Percentiles rank a stretch among this genome's conserved stretches.
phyloP scores from a whole-genome alignment of 257 asterid genomes.

The Thymus mandschuricus region DNA sequence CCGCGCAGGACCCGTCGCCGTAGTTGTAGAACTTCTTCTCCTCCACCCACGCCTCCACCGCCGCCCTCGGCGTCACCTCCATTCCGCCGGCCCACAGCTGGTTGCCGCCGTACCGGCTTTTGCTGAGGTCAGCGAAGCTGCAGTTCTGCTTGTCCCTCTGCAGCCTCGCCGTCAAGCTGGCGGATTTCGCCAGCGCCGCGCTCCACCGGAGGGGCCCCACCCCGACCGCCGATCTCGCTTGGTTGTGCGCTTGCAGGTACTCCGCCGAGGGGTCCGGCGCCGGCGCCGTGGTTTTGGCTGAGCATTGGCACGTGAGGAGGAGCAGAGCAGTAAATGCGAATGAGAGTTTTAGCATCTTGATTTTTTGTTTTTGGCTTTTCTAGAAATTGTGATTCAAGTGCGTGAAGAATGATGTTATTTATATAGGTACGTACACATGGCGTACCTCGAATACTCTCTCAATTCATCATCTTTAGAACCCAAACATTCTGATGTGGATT shows the following conservation, averaged over 20 bases:
- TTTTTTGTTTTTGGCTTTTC: too few relatives aligned
- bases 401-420: not conserved
- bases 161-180: conserved; percentile 63
- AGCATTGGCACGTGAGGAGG: conserved; percentile 31
- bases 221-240: conserved; percentile 75
- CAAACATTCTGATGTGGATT: too few relatives aligned
- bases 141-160: conserved; percentile 75
- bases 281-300: conserved; percentile 30
- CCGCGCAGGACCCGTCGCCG: conserved; percentile 59
- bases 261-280: conserved; percentile 42
- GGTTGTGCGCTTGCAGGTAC: conserved; percentile 68
- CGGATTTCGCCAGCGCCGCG: conserved; percentile 59
- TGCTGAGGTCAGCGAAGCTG: conserved; percentile 60
- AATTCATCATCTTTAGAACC: too few relatives aligned
- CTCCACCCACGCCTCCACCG: conserved; percentile 74
- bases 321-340: conserved; percentile 37
- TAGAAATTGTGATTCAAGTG: not conserved
- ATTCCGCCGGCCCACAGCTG: conserved; percentile 74
- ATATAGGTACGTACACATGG: not conserved
- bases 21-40: conserved; percentile 77
- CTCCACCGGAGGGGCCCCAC: conserved; percentile 79
- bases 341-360: conserved; percentile 19
- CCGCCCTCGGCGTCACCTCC: conserved; percentile 49
- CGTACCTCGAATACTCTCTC: too few relatives aligned
- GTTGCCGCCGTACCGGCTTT: conserved; percentile 72